Base-by-base conservation (phyloP, 768 basidiomycete genomes). In the Amanita muscaria region DNA sequence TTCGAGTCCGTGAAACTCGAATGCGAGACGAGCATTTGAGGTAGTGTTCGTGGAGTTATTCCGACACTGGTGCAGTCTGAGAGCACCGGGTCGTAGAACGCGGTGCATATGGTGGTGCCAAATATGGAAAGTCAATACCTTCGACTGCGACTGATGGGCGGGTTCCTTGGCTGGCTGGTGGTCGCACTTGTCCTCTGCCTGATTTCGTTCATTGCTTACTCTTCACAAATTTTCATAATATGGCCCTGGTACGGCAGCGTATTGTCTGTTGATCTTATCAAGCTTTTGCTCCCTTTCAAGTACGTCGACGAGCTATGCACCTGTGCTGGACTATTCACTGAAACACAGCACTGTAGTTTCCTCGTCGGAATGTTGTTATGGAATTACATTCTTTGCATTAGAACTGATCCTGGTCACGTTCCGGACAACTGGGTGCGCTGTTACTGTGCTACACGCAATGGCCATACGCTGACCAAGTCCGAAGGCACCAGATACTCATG, bases 281-380 rank as follows among this genome's bases (percentile, higher is more conserved):
- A 61, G 16, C 71, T 93, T n/a, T 71, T 96, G 16, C 51, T 79
- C 2, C 94, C 94, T 7, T 94, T 94, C 84, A 93, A 94, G 91
- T 92, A 58, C 59, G 84, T 66, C 40, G 27, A 23, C 9, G 22
- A 16, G 34, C 34, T 36, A 11, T 22, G 15, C 19, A 16, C 5
- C 10, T 21, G 29, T 7, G 14, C 18, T 40, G 22, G 10, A 30
- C 7, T 10, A 16, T 39, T 25, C n/a, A 35, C 30, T 34, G 40
- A 46, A 40, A 36, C 24, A 46, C n/a, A 34, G 35, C 46, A 32
- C 50, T 40, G 16, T 53, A 97, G 93, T 56, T 37, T 77, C 16
- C 65, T 94, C 9, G 82, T 94, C 15, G 72, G 69, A 25, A 68
- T 93, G 64, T 60, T 98, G 14, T 72, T 87, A 12, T 89, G 82